A percentile compares a stretch with the other conserved stretches of the same genome.
phyloP scores from a whole-genome alignment of 257 asterid genomes.

The Lycium ferocissimum region DNA sequence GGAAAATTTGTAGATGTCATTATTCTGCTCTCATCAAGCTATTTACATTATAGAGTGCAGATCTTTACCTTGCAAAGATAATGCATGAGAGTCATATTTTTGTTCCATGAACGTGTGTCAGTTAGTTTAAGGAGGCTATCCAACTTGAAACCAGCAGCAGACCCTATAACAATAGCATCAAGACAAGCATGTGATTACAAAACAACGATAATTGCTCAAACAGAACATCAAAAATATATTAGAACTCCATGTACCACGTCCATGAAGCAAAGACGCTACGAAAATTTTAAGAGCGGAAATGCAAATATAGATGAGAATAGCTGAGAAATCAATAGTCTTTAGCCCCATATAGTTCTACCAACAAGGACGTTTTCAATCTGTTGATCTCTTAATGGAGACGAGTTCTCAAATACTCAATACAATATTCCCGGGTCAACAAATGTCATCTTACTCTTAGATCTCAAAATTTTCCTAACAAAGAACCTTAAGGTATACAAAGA shows the following conservation, averaged over 20 bases:
- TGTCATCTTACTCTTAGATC: background rate
- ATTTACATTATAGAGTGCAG: background rate
- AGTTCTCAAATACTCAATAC: background rate
- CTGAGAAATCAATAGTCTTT: background rate
- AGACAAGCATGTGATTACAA: background rate
- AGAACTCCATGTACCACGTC: background rate
- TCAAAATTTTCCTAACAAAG: background rate
- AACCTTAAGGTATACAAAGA: background rate
- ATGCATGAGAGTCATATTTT: conserved; percentile 89
- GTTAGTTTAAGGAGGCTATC: conserved; percentile 91
- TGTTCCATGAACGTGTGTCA: conserved; percentile 82
- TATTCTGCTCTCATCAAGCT: background rate
- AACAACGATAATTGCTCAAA: background rate
- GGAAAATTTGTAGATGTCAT: background rate
- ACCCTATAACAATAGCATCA: conserved; percentile 52
- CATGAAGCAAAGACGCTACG: background rate
- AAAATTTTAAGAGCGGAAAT: background rate
- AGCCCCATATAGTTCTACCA: background rate
- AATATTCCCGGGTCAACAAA: background rate
- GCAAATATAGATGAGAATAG: background rate
- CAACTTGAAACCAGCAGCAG: conserved; percentile 90
- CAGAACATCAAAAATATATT: background rate
- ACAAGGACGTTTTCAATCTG: background rate
- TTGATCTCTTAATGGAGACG: background rate
- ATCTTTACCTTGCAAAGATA: conserved; percentile 79